Evolutionary conservation across 2,329 filamentous ascomycete genomes (phyloP).

Genomic region (Fusarium solani-melongenae): DNA sequence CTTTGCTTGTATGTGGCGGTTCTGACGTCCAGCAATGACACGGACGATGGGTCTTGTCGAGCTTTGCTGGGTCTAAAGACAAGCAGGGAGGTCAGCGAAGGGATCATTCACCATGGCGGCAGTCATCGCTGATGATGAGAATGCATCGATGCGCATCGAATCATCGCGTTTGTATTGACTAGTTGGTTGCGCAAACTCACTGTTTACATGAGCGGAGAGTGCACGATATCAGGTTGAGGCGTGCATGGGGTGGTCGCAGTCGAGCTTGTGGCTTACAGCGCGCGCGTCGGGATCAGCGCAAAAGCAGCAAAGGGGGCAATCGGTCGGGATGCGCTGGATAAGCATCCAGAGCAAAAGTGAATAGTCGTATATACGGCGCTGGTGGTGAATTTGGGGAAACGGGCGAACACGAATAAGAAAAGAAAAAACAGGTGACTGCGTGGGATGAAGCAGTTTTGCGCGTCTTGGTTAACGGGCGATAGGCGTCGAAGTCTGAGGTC

Average conservation of each 20-base stretch:
- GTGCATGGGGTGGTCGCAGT: slow-evolving; percentile 44
- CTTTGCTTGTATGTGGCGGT: slow-evolving; percentile 1
- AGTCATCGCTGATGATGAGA: background rate
- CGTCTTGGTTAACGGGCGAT: slow-evolving; percentile 34
- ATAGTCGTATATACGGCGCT: slow-evolving; percentile 1
- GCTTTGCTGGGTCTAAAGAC: slow-evolving; percentile 22
- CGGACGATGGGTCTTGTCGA: slow-evolving; percentile 20
- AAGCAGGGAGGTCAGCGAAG: slow-evolving; percentile 29
- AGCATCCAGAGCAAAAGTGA: slow-evolving; percentile 9
- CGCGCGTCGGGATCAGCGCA: slow-evolving; percentile 34
- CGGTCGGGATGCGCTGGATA: slow-evolving; percentile 3
- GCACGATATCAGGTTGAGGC: slow-evolving; percentile 39
- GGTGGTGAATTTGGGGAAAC: slow-evolving; percentile 14
- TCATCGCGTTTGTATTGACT: background rate
- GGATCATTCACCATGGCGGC: slow-evolving; percentile 14
- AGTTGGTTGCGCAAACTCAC: slow-evolving; percentile 30
- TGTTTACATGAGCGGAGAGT: slow-evolving; percentile 33
- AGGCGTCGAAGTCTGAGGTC: slow-evolving; percentile 31
- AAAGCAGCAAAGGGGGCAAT: slow-evolving; percentile 19
- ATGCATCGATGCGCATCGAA: background rate
- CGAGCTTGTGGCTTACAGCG: slow-evolving; percentile 38
- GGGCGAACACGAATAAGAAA: slow-evolving; percentile 17
- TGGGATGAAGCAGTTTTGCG: slow-evolving; percentile 37
- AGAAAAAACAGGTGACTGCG: slow-evolving; percentile 12
- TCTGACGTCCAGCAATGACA: slow-evolving; percentile 1